Percentiles rank a stretch among this genome's conserved stretches.
Evolutionary conservation across 2,329 filamentous ascomycete genomes (phyloP).

Genomic region (Colletotrichum noveboracense): DNA sequence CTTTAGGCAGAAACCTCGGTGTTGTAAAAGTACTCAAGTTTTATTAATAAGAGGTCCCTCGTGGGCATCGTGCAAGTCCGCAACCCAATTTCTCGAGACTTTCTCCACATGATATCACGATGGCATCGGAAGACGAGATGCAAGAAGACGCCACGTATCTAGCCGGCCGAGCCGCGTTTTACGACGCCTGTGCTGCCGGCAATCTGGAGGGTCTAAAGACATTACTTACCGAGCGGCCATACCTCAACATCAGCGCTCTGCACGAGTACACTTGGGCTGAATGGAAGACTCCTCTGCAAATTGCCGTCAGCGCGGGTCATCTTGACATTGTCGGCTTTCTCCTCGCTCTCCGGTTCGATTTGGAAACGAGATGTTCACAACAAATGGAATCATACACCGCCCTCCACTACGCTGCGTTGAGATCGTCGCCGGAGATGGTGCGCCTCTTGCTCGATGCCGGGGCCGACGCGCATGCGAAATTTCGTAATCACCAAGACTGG

Average conservation of each 20-base stretch:
- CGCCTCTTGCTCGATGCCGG: fast-evolving
- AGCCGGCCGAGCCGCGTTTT: background rate
- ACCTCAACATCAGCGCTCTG: background rate
- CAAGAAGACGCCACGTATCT: background rate
- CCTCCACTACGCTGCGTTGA: background rate
- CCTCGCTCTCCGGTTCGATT: background rate
- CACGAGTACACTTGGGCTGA: background rate
- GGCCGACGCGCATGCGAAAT: background rate
- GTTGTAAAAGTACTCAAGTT: background rate
- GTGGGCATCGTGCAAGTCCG: fast-evolving
- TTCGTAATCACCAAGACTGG: background rate
- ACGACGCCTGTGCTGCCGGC: background rate
- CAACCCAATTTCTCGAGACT: background rate
- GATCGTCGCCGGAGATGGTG: background rate
- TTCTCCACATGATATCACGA: background rate
- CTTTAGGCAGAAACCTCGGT: background rate
- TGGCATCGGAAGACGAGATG: background rate
- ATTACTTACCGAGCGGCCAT: background rate
- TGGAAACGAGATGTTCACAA: background rate
- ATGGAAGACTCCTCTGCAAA: background rate
- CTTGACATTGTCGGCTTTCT: background rate
- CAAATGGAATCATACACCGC: background rate
- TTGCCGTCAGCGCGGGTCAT: background rate
- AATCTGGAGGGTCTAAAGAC: background rate
- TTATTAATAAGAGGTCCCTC: fast-evolving